phyloP scores from a whole-genome alignment of 2,329 filamentous ascomycete species.

The Bipolaris oryzae region DNA sequence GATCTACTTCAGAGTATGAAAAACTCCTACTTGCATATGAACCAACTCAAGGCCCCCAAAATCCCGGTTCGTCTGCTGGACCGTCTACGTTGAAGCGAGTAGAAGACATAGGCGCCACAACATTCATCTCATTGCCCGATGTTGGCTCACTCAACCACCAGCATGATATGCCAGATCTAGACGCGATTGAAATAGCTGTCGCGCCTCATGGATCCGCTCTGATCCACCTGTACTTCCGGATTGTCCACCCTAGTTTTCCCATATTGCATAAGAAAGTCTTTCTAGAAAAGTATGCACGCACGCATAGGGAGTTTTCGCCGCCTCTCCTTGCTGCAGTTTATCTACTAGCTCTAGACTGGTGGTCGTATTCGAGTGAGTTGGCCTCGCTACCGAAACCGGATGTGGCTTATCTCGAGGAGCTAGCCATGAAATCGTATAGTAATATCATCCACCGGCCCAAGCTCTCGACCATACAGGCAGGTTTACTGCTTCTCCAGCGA shows the following conservation, averaged over 20 bases:
- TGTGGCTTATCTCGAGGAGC: slow-evolving; percentile 37
- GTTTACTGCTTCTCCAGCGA: slow-evolving; percentile 47
- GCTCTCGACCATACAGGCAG: slow-evolving; percentile 50
- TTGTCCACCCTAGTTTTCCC: slow-evolving; percentile 65
- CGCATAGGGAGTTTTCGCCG: slow-evolving; percentile 64
- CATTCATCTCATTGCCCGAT: slow-evolving; percentile 38
- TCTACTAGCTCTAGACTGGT: slow-evolving; percentile 67
- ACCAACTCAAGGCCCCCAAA: slow-evolving; percentile 15
- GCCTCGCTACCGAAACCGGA: slow-evolving; percentile 54
- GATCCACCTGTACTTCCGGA: slow-evolving; percentile 74
- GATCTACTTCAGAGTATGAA: slow-evolving; percentile 40
- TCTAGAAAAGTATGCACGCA: slow-evolving; percentile 64
- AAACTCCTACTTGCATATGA: slow-evolving; percentile 30
- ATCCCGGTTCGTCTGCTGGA: slow-evolving; percentile 17
- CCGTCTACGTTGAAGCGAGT: slow-evolving; percentile 33
- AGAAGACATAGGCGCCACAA: slow-evolving; percentile 25
- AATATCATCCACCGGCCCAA: slow-evolving; percentile 49
- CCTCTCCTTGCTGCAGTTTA: slow-evolving; percentile 66
- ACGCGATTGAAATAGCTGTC: slow-evolving; percentile 73
- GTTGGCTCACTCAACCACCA: slow-evolving; percentile 35
- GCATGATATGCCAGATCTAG: slow-evolving; percentile 57
- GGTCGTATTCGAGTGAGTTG: slow-evolving; percentile 62
- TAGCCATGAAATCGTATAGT: slow-evolving; percentile 47
- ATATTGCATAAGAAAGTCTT: slow-evolving; percentile 67
- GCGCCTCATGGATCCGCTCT: slow-evolving; percentile 72